A percentile compares a stretch with the other conserved stretches of the same genome.
These are phyloP conservation scores for Endocalyx cinctus DNA, from an alignment of 2,329 filamentous ascomycete species.

Conservation along the genomic window DNA sequence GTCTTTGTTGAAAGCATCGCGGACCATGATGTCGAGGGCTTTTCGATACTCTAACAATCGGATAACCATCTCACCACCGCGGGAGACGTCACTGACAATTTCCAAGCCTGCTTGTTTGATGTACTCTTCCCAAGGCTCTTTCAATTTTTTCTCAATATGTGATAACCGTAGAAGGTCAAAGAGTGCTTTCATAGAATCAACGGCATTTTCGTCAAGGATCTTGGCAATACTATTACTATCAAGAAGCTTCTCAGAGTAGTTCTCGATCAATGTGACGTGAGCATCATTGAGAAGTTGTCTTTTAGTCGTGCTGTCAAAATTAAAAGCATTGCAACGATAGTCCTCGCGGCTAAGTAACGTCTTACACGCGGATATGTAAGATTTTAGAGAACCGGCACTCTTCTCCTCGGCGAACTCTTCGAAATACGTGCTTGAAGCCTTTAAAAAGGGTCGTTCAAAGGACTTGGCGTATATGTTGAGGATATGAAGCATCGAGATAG, in stretches of 20 bases:
- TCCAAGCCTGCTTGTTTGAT: constrained; percentile 68
- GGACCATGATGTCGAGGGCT: constrained; percentile 71
- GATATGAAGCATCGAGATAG: constrained; percentile 80
- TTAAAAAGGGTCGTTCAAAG: constrained; percentile 75
- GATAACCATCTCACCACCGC: constrained; percentile 80
- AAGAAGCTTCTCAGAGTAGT: constrained; percentile 62
- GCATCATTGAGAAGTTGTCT: constrained; percentile 68
- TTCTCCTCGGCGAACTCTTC: constrained; percentile 63
- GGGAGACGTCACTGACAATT: constrained; percentile 76
- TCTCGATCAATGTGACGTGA: constrained; percentile 66
- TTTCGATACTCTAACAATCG: constrained; percentile 77
- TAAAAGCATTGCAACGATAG: constrained; percentile 71
- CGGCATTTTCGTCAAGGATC: constrained; percentile 66
- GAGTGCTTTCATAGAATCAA: constrained; percentile 66
- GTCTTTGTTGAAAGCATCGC: constrained; percentile 71
- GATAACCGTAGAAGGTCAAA: constrained; percentile 74
- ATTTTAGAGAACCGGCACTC: constrained; percentile 60
- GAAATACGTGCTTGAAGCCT: constrained; percentile 64
- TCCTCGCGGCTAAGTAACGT: constrained; percentile 68
- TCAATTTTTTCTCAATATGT: constrained; percentile 65
- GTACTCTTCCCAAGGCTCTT: constrained; percentile 70
- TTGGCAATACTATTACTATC: constrained; percentile 64
- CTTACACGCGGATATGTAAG: constrained; percentile 70
- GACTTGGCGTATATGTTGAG: constrained; percentile 72
- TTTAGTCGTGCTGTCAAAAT: constrained; percentile 79